A percentile compares a stretch with the other conserved stretches of the same genome.
Conservation (phyloP, 192 early-diverging fungal species). For the Backusella sp. region DNA sequence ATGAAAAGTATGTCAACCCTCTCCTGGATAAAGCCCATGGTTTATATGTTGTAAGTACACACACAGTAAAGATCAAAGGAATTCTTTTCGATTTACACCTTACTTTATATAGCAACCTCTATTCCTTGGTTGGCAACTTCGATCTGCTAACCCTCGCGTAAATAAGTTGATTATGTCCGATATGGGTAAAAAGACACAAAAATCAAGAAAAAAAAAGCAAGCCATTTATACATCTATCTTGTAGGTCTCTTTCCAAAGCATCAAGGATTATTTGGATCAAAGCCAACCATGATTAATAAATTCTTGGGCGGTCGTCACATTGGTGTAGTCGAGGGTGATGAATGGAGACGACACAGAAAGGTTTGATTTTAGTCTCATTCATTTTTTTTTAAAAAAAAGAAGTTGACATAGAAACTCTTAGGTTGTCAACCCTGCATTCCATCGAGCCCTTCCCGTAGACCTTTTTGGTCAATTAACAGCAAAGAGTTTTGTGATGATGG, state of each 20-base stretch:
- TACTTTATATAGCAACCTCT: neutral
- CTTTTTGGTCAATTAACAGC: constrained; percentile 1
- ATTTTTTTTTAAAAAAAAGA: neutral
- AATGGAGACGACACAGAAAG: constrained; percentile 27
- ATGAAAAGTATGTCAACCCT: neutral
- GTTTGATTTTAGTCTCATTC: neutral
- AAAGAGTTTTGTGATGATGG: constrained; percentile 11
- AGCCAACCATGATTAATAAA: neutral
- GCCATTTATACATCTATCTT: neutral
- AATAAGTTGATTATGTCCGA: neutral
- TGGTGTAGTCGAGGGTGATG: constrained; percentile 2
- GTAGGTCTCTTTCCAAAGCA: neutral
- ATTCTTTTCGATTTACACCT: neutral
- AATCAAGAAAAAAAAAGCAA: neutral
- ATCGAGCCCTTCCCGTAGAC: constrained; percentile 10
- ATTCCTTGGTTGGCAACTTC: neutral
- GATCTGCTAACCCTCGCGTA: neutral
- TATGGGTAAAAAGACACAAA: neutral
- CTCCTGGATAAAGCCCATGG: neutral
- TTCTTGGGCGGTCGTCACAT: neutral
- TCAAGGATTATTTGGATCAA: neutral
- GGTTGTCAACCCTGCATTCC: constrained; percentile 22
- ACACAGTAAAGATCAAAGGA: neutral
- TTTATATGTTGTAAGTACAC: neutral
- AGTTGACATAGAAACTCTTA: neutral